Evolutionary conservation across 345 rosid genomes (phyloP).

Genomic region (Combretum micranthum): DNA sequence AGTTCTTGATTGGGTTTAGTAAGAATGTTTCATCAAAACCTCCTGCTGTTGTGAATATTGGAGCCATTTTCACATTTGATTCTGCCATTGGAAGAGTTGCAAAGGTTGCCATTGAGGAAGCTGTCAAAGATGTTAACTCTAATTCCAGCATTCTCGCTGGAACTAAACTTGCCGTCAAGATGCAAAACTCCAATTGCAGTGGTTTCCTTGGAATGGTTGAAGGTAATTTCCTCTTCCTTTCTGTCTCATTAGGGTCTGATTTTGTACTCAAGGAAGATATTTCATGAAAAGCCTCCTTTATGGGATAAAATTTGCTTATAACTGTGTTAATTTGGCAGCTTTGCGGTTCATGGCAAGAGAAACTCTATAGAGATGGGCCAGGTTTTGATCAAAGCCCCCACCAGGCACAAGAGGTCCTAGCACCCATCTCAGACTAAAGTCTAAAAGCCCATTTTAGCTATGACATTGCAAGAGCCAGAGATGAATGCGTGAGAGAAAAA

Average conservation of each 20-base stretch:
- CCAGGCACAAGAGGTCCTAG: too few relatives aligned
- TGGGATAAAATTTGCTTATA: neutral
- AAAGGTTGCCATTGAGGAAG: constrained; percentile 77
- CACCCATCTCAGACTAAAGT: too few relatives aligned
- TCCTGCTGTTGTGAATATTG: constrained; percentile 53
- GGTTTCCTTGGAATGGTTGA: constrained; percentile 87
- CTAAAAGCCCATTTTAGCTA: too few relatives aligned
- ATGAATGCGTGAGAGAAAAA: too few relatives aligned
- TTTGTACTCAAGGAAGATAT: constrained; percentile 3
- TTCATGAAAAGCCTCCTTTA: too few relatives aligned
- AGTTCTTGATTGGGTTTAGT: constrained; percentile 25
- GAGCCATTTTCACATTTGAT: constrained; percentile 57
- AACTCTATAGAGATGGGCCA: constrained; percentile 60
- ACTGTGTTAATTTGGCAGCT: constrained; percentile 30
- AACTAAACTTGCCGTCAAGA: constrained; percentile 34
- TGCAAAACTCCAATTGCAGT: constrained; percentile 65
- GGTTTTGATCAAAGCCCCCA: constrained; percentile 55
- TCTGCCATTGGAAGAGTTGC: constrained; percentile 80
- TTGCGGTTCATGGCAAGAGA: constrained; percentile 83
- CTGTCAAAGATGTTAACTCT: constrained; percentile 82
- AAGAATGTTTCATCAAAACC: constrained; percentile 43
- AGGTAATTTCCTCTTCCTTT: constrained; percentile 39
- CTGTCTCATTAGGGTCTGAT: neutral
- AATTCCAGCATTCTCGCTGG: constrained; percentile 56
- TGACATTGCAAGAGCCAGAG: too few relatives aligned